Base-by-base conservation (phyloP, 176 grass and related monocot species). In the Eleusine coracana region DNA sequence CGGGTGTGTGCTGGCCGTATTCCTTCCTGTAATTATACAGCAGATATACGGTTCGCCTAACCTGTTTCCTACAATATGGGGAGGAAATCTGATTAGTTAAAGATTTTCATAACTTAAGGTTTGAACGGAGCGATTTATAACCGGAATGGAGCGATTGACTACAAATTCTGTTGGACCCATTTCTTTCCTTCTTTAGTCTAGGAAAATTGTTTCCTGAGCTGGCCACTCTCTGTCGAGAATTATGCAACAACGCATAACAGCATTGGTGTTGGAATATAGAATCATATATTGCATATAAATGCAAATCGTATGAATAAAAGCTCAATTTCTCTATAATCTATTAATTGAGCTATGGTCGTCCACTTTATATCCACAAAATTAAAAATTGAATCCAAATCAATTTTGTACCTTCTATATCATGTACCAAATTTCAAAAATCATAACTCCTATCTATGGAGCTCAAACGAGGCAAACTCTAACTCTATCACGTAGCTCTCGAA, bases 1-100 rank as follows among this genome's bases (percentile, higher is more conserved):
- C 31, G 15, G n/a, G 10, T 51, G 83, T 82, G 74, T 60, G 84
- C 63, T 21, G 27, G 59, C 68, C 16, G 71, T 56, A 50, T 82
- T 58, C 65, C 62, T 34, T 6, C 64, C 13, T 16, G 28, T 66
- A 36, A 38, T 10, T 44, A 8, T 28, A 41, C 54, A 17, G 20
- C 7, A 42, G 4, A 42, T 42, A 75, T 73, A 21, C 39, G 29
- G 63, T 73, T 40, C 3, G 52, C 8, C 0, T 23, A 17, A 42
- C 5, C 23, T 25, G 12, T 41, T n/a, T 58, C 20, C 54, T 59
- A n/a, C n/a, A 61, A 25, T n/a, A 2, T 27, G 21, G n/a, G 59
- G 59, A 27, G 59, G 12, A 61, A 61, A 25, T 61, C 62, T 36
- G 4, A 27, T 49, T 31, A 1, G 11, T 25, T 9, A 5, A 71